These are phyloP conservation scores for Sanguinoderma infundibulare DNA, from an alignment of 1,284 basidiomycete species.

Conservation along the genomic window DNA sequence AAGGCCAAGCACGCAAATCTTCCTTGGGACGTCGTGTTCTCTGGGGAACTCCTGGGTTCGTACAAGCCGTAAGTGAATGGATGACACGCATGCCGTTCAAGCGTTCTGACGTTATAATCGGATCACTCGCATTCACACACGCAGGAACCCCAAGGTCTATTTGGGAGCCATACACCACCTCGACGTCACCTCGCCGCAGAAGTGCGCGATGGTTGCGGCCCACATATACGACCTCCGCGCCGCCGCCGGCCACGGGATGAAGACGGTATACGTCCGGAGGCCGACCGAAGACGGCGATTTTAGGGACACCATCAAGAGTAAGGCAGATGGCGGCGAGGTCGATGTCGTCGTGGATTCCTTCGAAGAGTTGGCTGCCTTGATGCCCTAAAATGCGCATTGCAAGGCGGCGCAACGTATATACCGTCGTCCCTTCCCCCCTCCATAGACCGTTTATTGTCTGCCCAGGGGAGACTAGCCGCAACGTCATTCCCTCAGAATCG, in stretches of 20 bases:
- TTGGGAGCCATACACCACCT: slow-evolving; percentile 54
- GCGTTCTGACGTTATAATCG: background rate
- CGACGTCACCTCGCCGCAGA: slow-evolving; percentile 49
- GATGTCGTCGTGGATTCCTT: slow-evolving; percentile 36
- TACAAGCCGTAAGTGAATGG: slow-evolving; percentile 60
- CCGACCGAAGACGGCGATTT: slow-evolving; percentile 45
- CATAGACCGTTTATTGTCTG: too few relatives aligned
- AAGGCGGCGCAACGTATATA: too few relatives aligned
- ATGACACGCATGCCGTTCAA: background rate
- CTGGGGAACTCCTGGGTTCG: slow-evolving; percentile 58
- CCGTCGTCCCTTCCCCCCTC: too few relatives aligned
- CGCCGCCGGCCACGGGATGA: slow-evolving; percentile 57
- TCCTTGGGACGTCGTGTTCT: slow-evolving; percentile 68
- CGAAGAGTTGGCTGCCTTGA: slow-evolving; percentile 27
- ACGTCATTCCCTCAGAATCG: too few relatives aligned
- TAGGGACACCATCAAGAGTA: slow-evolving; percentile 27
- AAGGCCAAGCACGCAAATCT: slow-evolving; percentile 63
- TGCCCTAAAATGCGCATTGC: too few relatives aligned
- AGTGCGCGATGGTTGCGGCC: slow-evolving; percentile 67
- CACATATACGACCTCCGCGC: slow-evolving; percentile 61
- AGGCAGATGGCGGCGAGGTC: slow-evolving; percentile 35
- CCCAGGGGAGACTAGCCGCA: too few relatives aligned
- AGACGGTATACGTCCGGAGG: slow-evolving; percentile 59
- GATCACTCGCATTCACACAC: background rate
- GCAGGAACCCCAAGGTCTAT: slow-evolving; percentile 58